These are phyloP conservation scores for Globisporangium splendens DNA, from an alignment of 352 stramenopile genomes.

Conservation along the genomic window DNA sequence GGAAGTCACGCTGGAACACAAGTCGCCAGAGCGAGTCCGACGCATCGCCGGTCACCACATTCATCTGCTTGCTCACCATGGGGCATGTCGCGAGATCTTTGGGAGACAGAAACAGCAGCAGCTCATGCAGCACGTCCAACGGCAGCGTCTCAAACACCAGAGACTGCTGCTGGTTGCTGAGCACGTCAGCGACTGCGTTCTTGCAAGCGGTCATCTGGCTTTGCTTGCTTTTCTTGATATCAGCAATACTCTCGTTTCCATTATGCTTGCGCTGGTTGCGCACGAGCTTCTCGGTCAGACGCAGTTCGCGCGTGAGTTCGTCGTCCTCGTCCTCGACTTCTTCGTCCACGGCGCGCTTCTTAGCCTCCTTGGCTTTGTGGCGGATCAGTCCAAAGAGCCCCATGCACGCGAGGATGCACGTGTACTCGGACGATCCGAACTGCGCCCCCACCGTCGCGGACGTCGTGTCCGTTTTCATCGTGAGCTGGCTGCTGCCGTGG, in stretches of 20 bases:
- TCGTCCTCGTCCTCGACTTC: constrained; percentile 10
- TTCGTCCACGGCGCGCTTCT: constrained; percentile 4
- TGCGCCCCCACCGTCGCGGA: constrained; percentile 7
- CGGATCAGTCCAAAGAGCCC: constrained; percentile 60
- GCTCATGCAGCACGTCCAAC: constrained; percentile 40
- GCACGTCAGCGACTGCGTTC: too few species aligned
- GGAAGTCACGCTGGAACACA: constrained; percentile 55
- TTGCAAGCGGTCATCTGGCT: too few species aligned
- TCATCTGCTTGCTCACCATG: constrained; percentile 41
- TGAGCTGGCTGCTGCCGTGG: constrained; percentile 10
- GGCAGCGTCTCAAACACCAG: constrained; percentile 24
- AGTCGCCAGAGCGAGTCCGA: constrained; percentile 44
- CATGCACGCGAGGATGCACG: constrained; percentile 52
- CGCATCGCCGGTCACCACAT: constrained; percentile 23
- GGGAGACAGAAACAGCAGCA: constrained; percentile 48
- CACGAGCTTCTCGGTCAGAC: constrained; percentile 15
- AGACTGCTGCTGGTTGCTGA: not conserved
- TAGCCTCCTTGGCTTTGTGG: constrained; percentile 36
- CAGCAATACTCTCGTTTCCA: too few species aligned
- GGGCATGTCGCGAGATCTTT: constrained; percentile 42
- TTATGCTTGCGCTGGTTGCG: constrained; percentile 2
- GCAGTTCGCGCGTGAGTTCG: constrained; percentile 16
- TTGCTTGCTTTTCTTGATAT: too few species aligned
- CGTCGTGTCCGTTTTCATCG: constrained; percentile 14
- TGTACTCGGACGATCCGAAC: constrained; percentile 56